Evolutionary conservation across 495 filamentous ascomycete genomes (phyloP).

Genomic region (Xylaria cubensis): DNA sequence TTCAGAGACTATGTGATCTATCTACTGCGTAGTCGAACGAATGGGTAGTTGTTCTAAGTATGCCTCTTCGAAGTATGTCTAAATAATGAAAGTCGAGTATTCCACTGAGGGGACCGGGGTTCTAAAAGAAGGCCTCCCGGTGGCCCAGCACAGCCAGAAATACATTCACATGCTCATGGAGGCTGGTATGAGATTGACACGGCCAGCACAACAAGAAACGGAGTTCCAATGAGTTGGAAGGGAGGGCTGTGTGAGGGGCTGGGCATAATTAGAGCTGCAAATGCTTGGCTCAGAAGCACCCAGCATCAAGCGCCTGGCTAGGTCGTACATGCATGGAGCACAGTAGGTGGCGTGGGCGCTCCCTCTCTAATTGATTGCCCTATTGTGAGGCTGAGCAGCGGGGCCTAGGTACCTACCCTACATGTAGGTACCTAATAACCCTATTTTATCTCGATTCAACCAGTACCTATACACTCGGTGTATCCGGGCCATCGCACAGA

Average conservation of each 20-base stretch:
- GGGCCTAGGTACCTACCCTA: background rate
- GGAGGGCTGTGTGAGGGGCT: constrained; percentile 12
- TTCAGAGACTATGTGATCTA: background rate
- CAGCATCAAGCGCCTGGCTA: background rate
- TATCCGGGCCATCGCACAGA: background rate
- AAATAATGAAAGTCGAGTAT: background rate
- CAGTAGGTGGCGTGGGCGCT: background rate
- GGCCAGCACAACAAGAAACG: background rate
- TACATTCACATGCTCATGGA: constrained; percentile 18
- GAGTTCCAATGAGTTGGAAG: background rate
- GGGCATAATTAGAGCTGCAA: background rate
- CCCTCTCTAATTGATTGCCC: constrained; percentile 16
- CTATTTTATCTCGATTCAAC: too few relatives aligned
- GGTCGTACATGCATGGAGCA: background rate
- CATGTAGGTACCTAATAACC: too few relatives aligned
- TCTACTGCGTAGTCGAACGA: background rate
- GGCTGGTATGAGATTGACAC: constrained; percentile 8
- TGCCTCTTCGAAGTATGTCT: background rate
- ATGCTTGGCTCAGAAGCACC: constrained; percentile 16
- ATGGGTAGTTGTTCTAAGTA: background rate
- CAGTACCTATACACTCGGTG: too few relatives aligned
- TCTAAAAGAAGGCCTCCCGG: background rate
- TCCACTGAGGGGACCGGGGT: background rate
- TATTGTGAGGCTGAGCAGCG: constrained; percentile 18
- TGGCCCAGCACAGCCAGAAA: constrained; percentile 12